Percentiles rank a stretch among this genome's conserved stretches.
Conservation (phyloP, 306 rosid species). For the Parietaria judaica region DNA sequence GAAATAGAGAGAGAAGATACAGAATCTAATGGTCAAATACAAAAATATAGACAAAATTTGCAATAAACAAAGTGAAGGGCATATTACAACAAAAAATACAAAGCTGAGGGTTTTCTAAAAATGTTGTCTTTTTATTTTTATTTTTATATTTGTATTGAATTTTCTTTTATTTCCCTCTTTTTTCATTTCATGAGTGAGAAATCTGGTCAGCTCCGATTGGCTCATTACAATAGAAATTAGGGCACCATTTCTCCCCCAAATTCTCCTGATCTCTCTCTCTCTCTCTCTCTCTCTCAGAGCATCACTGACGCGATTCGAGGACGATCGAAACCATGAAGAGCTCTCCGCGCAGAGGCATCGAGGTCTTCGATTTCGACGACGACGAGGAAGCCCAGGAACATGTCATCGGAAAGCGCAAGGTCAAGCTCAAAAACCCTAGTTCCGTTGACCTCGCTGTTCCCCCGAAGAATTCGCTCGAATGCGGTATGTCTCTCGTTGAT, state of each 20-base stretch:
- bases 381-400: constrained; percentile 41
- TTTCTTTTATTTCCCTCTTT: too few relatives aligned
- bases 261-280: not conserved
- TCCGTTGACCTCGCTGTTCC: constrained; percentile 12
- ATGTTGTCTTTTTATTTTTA: too few relatives aligned
- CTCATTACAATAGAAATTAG: constrained; percentile 4
- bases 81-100: too few relatives aligned
- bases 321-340: constrained; percentile 33
- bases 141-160: too few relatives aligned
- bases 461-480: constrained; percentile 24
- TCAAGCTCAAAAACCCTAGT: constrained; percentile 34
- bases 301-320: not conserved
- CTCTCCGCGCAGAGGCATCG: constrained; percentile 38
- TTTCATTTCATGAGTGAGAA: not conserved
- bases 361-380: constrained; percentile 51
- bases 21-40: too few relatives aligned
- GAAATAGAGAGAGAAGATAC: too few relatives aligned
- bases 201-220: not conserved
- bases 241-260: constrained; percentile 4
- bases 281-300: not conserved
- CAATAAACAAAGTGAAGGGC: too few relatives aligned
- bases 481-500: constrained; percentile 32
- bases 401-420: constrained; percentile 18
- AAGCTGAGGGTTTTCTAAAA: too few relatives aligned
- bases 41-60: too few relatives aligned